Evolutionary conservation across 768 basidiomycete species (phyloP).

Genomic region (Boletales sp.): DNA sequence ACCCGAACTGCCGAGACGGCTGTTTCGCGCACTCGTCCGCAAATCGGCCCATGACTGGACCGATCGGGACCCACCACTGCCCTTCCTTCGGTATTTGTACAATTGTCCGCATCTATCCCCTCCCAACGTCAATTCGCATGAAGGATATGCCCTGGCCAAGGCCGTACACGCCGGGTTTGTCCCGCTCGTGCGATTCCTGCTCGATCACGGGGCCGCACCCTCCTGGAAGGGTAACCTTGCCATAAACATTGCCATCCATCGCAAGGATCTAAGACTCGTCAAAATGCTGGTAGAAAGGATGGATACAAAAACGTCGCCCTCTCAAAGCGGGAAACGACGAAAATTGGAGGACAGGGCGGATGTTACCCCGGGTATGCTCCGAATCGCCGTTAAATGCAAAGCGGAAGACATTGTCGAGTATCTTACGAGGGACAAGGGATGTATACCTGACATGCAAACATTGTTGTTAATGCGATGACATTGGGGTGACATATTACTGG

Average conservation of each 20-base stretch:
- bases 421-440: constrained; percentile 59
- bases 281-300: constrained; percentile 33
- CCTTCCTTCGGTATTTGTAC: constrained; percentile 61
- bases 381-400: constrained; percentile 56
- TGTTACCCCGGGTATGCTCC: constrained; percentile 57
- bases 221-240: constrained; percentile 56
- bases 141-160: constrained; percentile 78
- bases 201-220: constrained; percentile 72
- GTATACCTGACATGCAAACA: too few relatives aligned
- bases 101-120: constrained; percentile 33
- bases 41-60: constrained; percentile 38
- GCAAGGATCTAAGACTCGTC: constrained; percentile 64
- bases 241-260: constrained; percentile 71
- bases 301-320: constrained; percentile 15
- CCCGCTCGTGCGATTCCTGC: constrained; percentile 67
- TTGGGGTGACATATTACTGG: too few relatives aligned
- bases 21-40: constrained; percentile 55
- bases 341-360: constrained; percentile 52
- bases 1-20: constrained; percentile 55
- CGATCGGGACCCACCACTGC: constrained; percentile 53
- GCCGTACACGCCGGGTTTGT: constrained; percentile 66
- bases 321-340: constrained; percentile 39
- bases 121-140: constrained; percentile 61
- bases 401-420: constrained; percentile 73
- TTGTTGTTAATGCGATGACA: too few relatives aligned